Conservation (phyloP, 306 rosid species). For the Mimosa bimucronata region DNA sequence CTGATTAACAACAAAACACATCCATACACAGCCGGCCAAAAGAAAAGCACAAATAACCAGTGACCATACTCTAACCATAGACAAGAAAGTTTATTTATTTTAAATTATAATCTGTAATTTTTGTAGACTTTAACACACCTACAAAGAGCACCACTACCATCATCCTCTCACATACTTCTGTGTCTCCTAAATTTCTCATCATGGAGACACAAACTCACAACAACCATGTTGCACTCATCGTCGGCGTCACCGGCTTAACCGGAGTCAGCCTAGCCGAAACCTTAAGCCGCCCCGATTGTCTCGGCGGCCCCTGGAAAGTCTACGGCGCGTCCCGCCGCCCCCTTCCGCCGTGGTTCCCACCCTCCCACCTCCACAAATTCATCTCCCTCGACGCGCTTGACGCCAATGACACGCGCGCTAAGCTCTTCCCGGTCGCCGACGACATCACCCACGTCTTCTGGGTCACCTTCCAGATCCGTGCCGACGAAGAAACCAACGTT, state of each 20-base stretch:
- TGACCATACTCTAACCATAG: too few species aligned
- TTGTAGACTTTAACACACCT: too few species aligned
- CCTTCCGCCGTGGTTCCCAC: constrained; percentile 35
- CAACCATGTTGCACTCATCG: constrained; percentile 34
- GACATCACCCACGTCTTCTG: constrained; percentile 50
- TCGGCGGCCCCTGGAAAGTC: constrained; percentile 52
- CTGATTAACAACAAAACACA: too few species aligned
- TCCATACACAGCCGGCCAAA: too few species aligned
- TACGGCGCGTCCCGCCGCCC: constrained; percentile 37
- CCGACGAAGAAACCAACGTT: constrained; percentile 34
- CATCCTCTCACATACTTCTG: too few species aligned
- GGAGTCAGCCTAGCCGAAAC: constrained; percentile 48
- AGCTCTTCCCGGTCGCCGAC: constrained; percentile 39
- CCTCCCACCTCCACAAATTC: constrained; percentile 38
- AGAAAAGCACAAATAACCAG: too few species aligned
- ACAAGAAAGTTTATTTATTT: too few species aligned
- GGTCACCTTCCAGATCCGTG: constrained; percentile 27
- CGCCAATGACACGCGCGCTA: constrained; percentile 27
- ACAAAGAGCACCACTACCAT: too few species aligned
- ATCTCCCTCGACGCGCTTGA: constrained; percentile 40
- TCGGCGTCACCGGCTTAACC: constrained; percentile 47
- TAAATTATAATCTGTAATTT: too few species aligned
- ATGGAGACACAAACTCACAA: background rate
- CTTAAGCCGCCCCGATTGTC: constrained; percentile 28
- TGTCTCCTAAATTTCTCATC: background rate